These are phyloP conservation scores for Hirschioporus abietinus DNA, from an alignment of 768 basidiomycete species.

Conservation along the genomic window DNA sequence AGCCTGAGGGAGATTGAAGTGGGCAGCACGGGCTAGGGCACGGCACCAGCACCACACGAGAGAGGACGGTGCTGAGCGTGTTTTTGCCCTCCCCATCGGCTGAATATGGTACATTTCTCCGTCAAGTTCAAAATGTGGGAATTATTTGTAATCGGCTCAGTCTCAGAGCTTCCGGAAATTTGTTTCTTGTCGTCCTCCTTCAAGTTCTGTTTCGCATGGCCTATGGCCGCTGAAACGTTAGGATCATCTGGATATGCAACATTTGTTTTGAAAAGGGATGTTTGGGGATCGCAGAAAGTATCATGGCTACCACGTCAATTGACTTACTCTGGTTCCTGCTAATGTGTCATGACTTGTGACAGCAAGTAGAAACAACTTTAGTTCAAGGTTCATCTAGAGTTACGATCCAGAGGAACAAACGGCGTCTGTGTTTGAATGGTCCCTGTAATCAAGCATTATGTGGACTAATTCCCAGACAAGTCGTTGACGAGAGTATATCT, in stretches of 20 bases:
- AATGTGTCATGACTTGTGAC: background rate
- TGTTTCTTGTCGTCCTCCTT: background rate
- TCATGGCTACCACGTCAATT: background rate
- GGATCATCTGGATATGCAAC: background rate
- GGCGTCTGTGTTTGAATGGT: too few species aligned
- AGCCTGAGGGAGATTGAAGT: background rate
- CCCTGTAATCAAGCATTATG: too few species aligned
- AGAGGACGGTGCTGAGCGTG: background rate
- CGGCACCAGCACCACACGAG: constrained; percentile 1
- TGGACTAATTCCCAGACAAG: too few species aligned
- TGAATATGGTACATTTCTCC: background rate
- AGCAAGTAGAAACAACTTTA: too few species aligned
- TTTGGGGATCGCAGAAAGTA: background rate
- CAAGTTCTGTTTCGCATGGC: background rate
- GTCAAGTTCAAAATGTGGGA: background rate
- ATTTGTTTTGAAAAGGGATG: background rate
- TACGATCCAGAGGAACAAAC: too few species aligned
- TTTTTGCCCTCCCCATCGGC: background rate
- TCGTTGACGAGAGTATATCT: too few species aligned
- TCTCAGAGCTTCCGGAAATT: background rate
- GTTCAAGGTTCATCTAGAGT: too few species aligned
- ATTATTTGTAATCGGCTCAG: background rate
- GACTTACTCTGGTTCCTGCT: background rate
- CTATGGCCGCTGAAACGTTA: background rate
- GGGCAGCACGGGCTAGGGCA: background rate